These are phyloP conservation scores for Neocucurbitaria cava DNA, from an alignment of 2,329 filamentous ascomycete species.

Conservation along the genomic window DNA sequence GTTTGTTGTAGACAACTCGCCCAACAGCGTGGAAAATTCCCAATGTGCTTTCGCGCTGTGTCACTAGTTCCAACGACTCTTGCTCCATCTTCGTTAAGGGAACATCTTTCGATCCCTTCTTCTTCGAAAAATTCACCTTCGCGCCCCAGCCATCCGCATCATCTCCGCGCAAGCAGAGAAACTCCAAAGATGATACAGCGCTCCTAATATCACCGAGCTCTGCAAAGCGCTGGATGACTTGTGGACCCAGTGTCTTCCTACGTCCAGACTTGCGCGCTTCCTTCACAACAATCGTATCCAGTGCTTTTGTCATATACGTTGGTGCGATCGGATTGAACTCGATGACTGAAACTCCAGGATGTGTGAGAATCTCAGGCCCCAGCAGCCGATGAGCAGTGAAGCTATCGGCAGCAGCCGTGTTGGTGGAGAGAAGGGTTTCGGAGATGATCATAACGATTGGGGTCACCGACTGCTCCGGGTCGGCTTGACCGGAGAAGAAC, in stretches of 20 bases:
- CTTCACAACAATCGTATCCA: slow-evolving; percentile 83
- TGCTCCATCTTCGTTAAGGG: slow-evolving; percentile 78
- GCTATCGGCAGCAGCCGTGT: slow-evolving; percentile 83
- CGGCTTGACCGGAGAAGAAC: slow-evolving; percentile 43
- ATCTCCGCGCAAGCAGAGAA: slow-evolving; percentile 85
- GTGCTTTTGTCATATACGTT: slow-evolving; percentile 81
- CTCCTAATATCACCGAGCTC: slow-evolving; percentile 92
- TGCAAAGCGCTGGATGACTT: slow-evolving; percentile 78
- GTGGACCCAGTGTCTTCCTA: slow-evolving; percentile 76
- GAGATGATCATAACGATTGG: slow-evolving; percentile 91
- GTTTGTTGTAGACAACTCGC: slow-evolving; percentile 96
- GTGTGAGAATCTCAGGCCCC: slow-evolving; percentile 82
- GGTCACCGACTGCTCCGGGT: slow-evolving; percentile 30
- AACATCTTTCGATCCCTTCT: slow-evolving; percentile 62
- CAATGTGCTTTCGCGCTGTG: slow-evolving; percentile 85
- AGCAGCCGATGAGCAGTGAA: slow-evolving; percentile 91
- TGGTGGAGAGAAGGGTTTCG: slow-evolving; percentile 86
- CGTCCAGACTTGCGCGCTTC: slow-evolving; percentile 81
- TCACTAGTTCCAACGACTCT: slow-evolving; percentile 80
- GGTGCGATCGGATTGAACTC: slow-evolving; percentile 94
- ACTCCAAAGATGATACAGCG: slow-evolving; percentile 90
- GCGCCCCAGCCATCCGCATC: slow-evolving; percentile 82
- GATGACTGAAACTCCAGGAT: slow-evolving; percentile 79
- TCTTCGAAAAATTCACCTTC: slow-evolving; percentile 69
- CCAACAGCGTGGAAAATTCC: slow-evolving; percentile 97